Base-by-base conservation (phyloP, 129 eudicot genomes). In the Oenanthe sinensis region DNA sequence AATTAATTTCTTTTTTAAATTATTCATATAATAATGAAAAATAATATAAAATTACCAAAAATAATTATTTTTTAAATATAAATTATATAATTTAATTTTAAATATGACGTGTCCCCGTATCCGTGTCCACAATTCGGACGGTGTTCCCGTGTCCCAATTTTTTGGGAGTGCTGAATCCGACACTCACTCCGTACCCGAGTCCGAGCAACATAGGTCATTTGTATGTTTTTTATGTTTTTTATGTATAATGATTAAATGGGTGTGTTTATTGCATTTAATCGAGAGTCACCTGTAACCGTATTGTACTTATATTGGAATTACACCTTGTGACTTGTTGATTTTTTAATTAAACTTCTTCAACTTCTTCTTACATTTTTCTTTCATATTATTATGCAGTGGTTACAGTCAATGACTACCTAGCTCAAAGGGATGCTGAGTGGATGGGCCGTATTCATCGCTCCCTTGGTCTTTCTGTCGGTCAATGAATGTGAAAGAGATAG, bases 361-460 rank as follows among this genome's bases (percentile, higher is more conserved):
- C 65, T 22, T 55, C 6, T 74, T 85, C 76, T 58, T 82, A 76
- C 24, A 48, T 63, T 13, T 71, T 45, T 74, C 44, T n/a, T 33
- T 24, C 50, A 47, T n/a, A n/a, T n/a, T 75, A 44, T 63, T 19
- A 83, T 81, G 68, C 87, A 96, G 99, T 96, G 90, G 99, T 96
- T 5, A 96, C 99, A 0, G 99, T 96, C 46, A 96, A 96, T 81
- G 97, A 96, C 82, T 96, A 96, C 81, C 93, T 96, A 77, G 99
- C 99, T 86, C 97, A 91, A 86, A 90, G 99, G 75, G 99, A 96
- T 87, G 99, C 99, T 80, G 99, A 96, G 85, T 96, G 99, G 97
- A 96, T 96, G 99, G 99, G 99, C 22, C 96, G 95, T 78, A 91
- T 96, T 81, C 99, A 96, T 87, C 97, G 94, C 52, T 96, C 92